phyloP scores from a whole-genome alignment of 2,329 filamentous ascomycete genomes.

The Endoconidiophora polonica region DNA sequence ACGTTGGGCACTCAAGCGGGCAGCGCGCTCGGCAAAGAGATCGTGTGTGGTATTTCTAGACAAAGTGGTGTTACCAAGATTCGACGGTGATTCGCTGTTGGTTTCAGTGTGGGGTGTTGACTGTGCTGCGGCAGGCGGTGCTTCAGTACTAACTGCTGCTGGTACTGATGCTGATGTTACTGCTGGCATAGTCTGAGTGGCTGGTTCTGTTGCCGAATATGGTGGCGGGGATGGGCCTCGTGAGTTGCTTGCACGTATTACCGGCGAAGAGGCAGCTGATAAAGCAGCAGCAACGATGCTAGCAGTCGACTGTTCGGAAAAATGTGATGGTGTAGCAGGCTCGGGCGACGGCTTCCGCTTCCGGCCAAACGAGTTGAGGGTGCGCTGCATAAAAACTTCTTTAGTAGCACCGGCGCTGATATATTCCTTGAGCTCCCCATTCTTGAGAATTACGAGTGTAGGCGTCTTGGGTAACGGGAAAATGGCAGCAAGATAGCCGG shows the following conservation, averaged over 20 bases:
- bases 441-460: constrained; percentile 62
- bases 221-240: constrained; percentile 13
- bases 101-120: not conserved
- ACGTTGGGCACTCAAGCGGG: constrained; percentile 26
- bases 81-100: not conserved
- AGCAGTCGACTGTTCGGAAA: constrained; percentile 11
- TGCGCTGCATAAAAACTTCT: constrained; percentile 44
- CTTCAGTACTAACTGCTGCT: not conserved
- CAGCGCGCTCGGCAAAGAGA: constrained; percentile 34
- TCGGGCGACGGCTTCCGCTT: constrained; percentile 12
- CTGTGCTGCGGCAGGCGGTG: not conserved
- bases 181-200: constrained; percentile 13
- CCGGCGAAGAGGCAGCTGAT: constrained; percentile 14
- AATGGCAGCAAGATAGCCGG: constrained; percentile 64
- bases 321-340: constrained; percentile 2
- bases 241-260: constrained; percentile 11
- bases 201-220: constrained; percentile 9
- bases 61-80: not conserved
- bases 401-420: constrained; percentile 46
- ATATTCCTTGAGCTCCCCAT: constrained; percentile 64
- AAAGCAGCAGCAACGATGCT: constrained; percentile 11
- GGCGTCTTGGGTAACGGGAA: constrained; percentile 69
- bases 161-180: constrained; percentile 3
- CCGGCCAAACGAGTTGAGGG: constrained; percentile 21
- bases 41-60: constrained; percentile 15